A percentile compares a stretch with the other conserved stretches of the same genome.
Evolutionary conservation across 345 rosid species (phyloP).

Genomic region (Odontarrhena argentea): DNA sequence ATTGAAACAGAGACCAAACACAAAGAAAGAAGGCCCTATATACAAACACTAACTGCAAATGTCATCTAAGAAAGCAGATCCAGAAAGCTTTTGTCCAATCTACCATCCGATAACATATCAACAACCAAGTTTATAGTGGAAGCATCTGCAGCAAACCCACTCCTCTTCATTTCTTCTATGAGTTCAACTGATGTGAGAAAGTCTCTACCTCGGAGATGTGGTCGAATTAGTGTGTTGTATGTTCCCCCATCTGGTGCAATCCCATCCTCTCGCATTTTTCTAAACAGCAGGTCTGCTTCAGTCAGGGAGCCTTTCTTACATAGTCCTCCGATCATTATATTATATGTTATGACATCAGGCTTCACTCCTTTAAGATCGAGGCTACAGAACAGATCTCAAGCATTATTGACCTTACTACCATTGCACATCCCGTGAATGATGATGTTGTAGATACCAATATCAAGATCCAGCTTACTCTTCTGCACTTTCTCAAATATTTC

Average conservation of each 20-base stretch:
- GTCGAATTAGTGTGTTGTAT: conserved; percentile 21
- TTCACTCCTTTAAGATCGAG: conserved; percentile 29
- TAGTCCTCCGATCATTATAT: conserved; percentile 9
- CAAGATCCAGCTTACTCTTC: not conserved
- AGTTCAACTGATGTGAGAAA: not conserved
- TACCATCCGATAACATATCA: not conserved
- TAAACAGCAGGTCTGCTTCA: not conserved
- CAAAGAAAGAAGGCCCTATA: no score
- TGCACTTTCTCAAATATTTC: not conserved
- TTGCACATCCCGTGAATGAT: not conserved
- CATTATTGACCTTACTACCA: conserved; percentile 1
- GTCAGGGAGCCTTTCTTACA: conserved; percentile 4
- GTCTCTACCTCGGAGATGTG: conserved; percentile 1
- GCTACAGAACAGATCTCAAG: conserved; percentile 29
- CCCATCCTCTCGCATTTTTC: conserved; percentile 16
- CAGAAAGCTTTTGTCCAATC: conserved; percentile 7
- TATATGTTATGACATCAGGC: not conserved
- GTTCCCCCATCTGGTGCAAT: conserved; percentile 19
- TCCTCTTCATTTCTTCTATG: conserved; percentile 11
- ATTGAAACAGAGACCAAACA: no score
- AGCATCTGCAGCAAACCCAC: not conserved
- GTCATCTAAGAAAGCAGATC: no score
- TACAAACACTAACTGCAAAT: no score
- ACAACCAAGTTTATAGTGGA: conserved; percentile 3
- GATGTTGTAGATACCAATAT: not conserved